Base-by-base conservation (phyloP, 2,329 filamentous ascomycete species). In the Colletotrichum gloeosporioides region DNA sequence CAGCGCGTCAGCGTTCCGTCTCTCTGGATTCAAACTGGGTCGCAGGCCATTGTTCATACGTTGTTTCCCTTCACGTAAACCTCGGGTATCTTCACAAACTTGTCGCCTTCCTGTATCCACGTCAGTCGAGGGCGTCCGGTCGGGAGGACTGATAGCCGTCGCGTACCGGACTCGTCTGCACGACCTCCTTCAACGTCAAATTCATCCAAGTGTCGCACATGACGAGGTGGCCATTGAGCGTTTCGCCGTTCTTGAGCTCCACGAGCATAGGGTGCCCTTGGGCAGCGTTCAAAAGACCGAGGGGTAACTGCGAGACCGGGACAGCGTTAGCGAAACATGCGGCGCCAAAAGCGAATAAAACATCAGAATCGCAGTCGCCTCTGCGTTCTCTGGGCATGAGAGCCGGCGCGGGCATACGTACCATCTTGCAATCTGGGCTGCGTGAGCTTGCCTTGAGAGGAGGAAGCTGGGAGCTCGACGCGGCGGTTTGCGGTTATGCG, bases 161-260 rank as follows among this genome's bases (percentile, higher is more conserved):
- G 70, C 89, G 68, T 86, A 94, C 92, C 29, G 96, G 93, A 83
- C 94, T 98, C 22, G 97, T 99, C 87, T 99, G 96, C 44, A 99
- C 95, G 27, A 99, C 98, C 85, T 99, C 97, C 86, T 97, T 98
- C 79, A 99, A 88, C 3, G 96, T 99, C 80, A 99, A 89, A 88
- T 99, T 99, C 97, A 99, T 99, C 96, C 97, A 99, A 65, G 96
- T 99, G 86, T 99, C 97, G 92, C 96, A 99, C 85, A 94, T 95
- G 85, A 98, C 94, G 76, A 99, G 90, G 83, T 98, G 96, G 78
- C 97, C 97, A 87, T 99, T 99, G 77, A 99, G 91, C 0, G 97
- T 99, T 87, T 99, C 96, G 87, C 96, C 96, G 83, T 96, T 98
- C 90, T 98, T 98, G 79, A 98, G 94, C 89, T 98, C 96, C 79